phyloP scores from a whole-genome alignment of 306 rosid species.

The Quercus gilva region DNA sequence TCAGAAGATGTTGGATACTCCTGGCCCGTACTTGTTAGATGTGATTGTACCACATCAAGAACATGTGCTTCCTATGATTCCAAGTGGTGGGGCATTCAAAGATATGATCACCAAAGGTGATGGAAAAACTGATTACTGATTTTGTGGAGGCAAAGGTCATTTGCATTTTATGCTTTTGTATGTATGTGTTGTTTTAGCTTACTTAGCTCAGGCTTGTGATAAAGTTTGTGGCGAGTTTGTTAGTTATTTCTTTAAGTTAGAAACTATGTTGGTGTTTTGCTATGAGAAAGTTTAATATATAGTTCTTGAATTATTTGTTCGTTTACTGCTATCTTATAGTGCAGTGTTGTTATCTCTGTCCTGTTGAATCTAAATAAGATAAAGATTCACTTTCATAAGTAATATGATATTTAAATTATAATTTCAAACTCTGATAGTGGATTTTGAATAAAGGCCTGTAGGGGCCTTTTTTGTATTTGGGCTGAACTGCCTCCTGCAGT shows the following conservation, averaged over 20 bases:
- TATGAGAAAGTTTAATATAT: background rate
- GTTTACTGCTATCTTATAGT: background rate
- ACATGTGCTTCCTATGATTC: conserved; percentile 95
- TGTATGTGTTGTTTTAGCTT: conserved; percentile 22
- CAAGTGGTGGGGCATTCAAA: conserved; percentile 82
- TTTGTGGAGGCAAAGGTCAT: background rate
- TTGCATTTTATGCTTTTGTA: background rate
- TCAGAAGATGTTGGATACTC: conserved; percentile 76
- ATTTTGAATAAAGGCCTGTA: too few relatives aligned
- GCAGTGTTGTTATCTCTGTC: too few relatives aligned
- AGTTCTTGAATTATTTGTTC: background rate
- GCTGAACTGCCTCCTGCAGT: too few relatives aligned
- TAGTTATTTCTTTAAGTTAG: background rate
- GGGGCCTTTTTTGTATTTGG: too few relatives aligned
- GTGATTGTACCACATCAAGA: conserved; percentile 94
- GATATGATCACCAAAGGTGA: conserved; percentile 89
- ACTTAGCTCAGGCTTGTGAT: background rate
- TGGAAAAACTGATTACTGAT: conserved; percentile 62
- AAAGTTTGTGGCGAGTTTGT: background rate
- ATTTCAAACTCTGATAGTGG: too few relatives aligned
- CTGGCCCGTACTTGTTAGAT: conserved; percentile 88
- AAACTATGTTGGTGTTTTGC: background rate
- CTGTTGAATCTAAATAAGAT: too few relatives aligned
- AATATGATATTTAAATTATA: too few relatives aligned
- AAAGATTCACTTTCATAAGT: too few relatives aligned